A percentile compares a stretch with the other conserved stretches of the same genome.
These are phyloP conservation scores for Boletus fagicola DNA, from an alignment of 768 basidiomycete genomes.

Conservation along the genomic window DNA sequence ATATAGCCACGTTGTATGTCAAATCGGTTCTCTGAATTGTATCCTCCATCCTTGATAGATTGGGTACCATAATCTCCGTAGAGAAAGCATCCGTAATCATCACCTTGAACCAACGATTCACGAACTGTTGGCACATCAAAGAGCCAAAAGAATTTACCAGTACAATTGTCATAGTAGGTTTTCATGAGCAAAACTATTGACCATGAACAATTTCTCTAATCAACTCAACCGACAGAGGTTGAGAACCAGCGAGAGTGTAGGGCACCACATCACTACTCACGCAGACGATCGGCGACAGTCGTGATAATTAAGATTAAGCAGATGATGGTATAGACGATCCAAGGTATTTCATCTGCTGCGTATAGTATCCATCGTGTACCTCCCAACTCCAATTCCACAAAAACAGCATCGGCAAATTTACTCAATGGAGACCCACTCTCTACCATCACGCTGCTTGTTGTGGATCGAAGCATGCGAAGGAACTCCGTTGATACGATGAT, in stretches of 20 bases:
- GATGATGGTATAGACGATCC: slow-evolving; percentile 20
- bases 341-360: slow-evolving; percentile 12
- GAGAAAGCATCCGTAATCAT: not conserved
- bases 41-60: not conserved
- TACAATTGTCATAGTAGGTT: not conserved
- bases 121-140: not conserved
- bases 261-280: not conserved
- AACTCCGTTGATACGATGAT: slow-evolving; percentile 86
- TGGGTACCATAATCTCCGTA: not conserved
- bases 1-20: not conserved
- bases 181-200: no score
- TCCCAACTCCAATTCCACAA: not conserved
- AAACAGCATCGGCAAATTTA: slow-evolving; percentile 2
- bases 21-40: not conserved
- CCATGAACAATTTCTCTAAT: no score
- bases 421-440: slow-evolving; percentile 28
- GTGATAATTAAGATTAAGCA: slow-evolving; percentile 30
- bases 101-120: not conserved
- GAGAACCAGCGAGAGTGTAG: no score
- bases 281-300: not conserved
- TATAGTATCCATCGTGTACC: slow-evolving; percentile 2
- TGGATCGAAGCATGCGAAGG: slow-evolving; percentile 79
- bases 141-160: not conserved
- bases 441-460: slow-evolving; percentile 41
- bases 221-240: no score